Evolutionary conservation across 2,329 filamentous ascomycete species (phyloP), one percentile per base, ranked within the genome.

Genomic region (Lasiodiplodia hormozganensis): DNA sequence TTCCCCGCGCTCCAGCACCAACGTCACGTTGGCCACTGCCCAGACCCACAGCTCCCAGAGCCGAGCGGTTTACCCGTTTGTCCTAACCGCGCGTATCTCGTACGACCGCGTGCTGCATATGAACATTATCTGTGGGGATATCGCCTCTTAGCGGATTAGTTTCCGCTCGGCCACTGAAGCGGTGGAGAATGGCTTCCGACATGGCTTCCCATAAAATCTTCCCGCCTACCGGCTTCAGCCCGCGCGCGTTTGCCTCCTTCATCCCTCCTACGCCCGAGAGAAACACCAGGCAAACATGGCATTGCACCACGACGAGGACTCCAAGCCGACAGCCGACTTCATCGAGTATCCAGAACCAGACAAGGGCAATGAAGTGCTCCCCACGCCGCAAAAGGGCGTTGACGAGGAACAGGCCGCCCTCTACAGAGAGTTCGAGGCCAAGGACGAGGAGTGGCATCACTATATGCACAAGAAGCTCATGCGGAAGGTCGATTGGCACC

Each of bases 381-480:
- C 49, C 36, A 54, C 23, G 18, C 56, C 38, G 47, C 56, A 67
- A 21, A 68, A 68, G 12, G 66, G 57, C 53, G 51, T 56, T 2
- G 62, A 62, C 31, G 53, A 52, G 18, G 68, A 66, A 12, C 62
- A 66, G 54, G 36, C 34, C 11, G 68, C 60, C 4, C 54, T 65
- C 21, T 60, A 65, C 36, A 23, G 53, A 21, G 52, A 53, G 6
- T 69, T 69, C n/a, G 25, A 52, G 23, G 16, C 5, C 53, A 65
- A 66, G 53, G 68, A 69, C 14, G 53, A 60, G 18, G 62, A 65
- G 25, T 69, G 74, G 53, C 71, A 74, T 18, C 54, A 56, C 12
- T 53, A 68, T 1, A 69, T 82, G 12, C 73, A 75, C 58, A 76
- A 76, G 69, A 74, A 74, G 34, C 69, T 77, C 23, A 70, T 73